These are phyloP conservation scores for Colletotrichum gloeosporioides DNA, from an alignment of 2,329 filamentous ascomycete genomes.

Conservation along the genomic window DNA sequence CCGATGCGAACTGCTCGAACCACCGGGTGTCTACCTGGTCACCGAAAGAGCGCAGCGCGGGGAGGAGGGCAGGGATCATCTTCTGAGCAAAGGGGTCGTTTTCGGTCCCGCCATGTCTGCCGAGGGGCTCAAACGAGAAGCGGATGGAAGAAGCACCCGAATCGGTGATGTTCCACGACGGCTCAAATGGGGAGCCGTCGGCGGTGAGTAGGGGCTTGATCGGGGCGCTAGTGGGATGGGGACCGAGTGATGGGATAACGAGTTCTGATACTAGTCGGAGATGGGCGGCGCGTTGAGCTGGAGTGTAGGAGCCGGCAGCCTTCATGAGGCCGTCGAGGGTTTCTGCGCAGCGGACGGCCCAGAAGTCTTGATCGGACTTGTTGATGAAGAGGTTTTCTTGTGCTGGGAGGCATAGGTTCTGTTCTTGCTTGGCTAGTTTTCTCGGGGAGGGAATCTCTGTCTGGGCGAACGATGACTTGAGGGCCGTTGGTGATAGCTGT, in stretches of 20 bases:
- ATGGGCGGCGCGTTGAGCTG: conserved; percentile 13
- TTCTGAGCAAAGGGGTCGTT: conserved; percentile 20
- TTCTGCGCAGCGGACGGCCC: conserved; percentile 16
- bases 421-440: conserved; percentile 10
- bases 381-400: conserved; percentile 15
- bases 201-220: conserved; percentile 17
- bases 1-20: conserved; percentile 26
- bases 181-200: conserved; percentile 21
- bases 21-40: conserved; percentile 17
- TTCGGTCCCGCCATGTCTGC: conserved; percentile 12
- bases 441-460: conserved; percentile 7
- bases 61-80: conserved; percentile 17
- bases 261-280: conserved; percentile 16
- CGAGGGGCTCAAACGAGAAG: conserved; percentile 23
- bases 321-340: conserved; percentile 19
- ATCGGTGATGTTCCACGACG: conserved; percentile 22
- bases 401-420: conserved; percentile 10
- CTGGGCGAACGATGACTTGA: not conserved
- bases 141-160: conserved; percentile 16
- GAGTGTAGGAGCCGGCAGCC: conserved; percentile 18
- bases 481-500: not conserved
- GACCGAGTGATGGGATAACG: conserved; percentile 20
- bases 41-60: conserved; percentile 6
- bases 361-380: conserved; percentile 19
- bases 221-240: conserved; percentile 9